Evolutionary conservation across 192 early-diverging fungal species (phyloP).

Genomic region (Coemansia asiatica): DNA sequence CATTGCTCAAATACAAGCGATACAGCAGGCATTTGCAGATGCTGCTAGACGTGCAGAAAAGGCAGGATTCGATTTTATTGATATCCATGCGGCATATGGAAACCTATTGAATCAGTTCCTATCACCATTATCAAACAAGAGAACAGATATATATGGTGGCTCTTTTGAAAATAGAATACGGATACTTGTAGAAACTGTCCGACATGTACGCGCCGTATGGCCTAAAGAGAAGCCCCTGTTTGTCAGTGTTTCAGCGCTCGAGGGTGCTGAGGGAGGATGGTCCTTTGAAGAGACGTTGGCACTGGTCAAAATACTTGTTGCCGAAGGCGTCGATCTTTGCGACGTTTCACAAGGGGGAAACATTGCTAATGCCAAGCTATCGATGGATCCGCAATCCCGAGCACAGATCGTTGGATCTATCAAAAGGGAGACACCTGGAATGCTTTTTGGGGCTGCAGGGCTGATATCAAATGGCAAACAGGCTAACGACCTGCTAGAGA

Average conservation of each 20-base stretch:
- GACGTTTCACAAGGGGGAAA: conserved; percentile 74
- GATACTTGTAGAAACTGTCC: conserved; percentile 69
- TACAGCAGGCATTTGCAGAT: conserved; percentile 63
- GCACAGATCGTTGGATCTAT: conserved; percentile 62
- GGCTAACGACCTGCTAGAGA: conserved; percentile 67
- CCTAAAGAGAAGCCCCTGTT: conserved; percentile 81
- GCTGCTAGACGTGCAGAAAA: conserved; percentile 69
- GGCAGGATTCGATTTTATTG: conserved; percentile 85
- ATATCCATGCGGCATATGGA: conserved; percentile 90
- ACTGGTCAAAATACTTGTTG: conserved; percentile 56
- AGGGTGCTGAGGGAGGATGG: conserved; percentile 51
- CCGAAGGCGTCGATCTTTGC: conserved; percentile 70
- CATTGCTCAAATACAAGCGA: conserved; percentile 65
- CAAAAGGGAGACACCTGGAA: conserved; percentile 54
- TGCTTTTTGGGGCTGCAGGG: conserved; percentile 62
- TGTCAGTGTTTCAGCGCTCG: conserved; percentile 66
- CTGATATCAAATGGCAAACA: conserved; percentile 59
- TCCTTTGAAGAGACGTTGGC: conserved; percentile 64
- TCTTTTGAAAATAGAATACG: conserved; percentile 84
- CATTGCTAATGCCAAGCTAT: conserved; percentile 46
- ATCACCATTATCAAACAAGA: conserved; percentile 74
- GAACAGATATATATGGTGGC: conserved; percentile 92
- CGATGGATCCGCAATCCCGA: conserved; percentile 46
- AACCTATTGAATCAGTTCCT: conserved; percentile 82
- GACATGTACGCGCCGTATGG: conserved; percentile 66